These are phyloP conservation scores for Eremomyces bilateralis DNA, from an alignment of 495 filamentous ascomycete species.

Conservation along the genomic window DNA sequence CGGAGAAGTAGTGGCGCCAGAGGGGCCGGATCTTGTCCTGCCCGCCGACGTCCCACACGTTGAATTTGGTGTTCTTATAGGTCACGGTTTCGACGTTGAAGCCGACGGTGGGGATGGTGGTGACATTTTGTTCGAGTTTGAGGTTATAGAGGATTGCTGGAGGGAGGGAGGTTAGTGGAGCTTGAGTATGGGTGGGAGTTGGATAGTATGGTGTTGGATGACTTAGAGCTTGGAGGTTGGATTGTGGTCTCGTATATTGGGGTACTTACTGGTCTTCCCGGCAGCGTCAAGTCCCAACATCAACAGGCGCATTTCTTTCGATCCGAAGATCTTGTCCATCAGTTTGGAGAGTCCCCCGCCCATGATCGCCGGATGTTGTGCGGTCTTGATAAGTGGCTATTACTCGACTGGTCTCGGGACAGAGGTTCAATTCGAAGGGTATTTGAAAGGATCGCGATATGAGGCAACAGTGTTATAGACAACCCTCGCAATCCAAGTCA, in stretches of 20 bases:
- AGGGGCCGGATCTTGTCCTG: constrained; percentile 98
- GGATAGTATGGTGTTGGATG: neutral
- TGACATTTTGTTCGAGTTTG: constrained; percentile 93
- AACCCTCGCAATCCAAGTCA: too few relatives aligned
- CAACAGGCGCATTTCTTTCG: constrained; percentile 92
- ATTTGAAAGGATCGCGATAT: too few relatives aligned
- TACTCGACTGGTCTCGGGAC: too few relatives aligned
- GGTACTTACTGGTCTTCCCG: constrained; percentile 70
- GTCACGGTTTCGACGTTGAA: constrained; percentile 99
- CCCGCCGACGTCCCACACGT: constrained; percentile 97
- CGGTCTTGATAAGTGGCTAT: too few relatives aligned
- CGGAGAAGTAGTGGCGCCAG: constrained; percentile 97
- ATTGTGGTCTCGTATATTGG: constrained; percentile 2
- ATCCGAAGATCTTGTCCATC: constrained; percentile 95
- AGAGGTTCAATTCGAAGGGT: too few relatives aligned
- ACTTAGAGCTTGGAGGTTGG: neutral
- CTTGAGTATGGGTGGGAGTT: neutral
- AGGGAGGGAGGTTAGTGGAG: constrained; percentile 4
- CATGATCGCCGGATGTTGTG: constrained; percentile 26
- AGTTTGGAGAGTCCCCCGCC: constrained; percentile 67
- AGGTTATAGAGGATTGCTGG: constrained; percentile 95
- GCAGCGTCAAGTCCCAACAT: constrained; percentile 97
- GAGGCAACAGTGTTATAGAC: too few relatives aligned
- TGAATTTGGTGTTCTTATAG: constrained; percentile 98
- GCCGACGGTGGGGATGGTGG: constrained; percentile 96